phyloP scores from a whole-genome alignment of 208 protist species.

The Zelonia costaricensis region DNA sequence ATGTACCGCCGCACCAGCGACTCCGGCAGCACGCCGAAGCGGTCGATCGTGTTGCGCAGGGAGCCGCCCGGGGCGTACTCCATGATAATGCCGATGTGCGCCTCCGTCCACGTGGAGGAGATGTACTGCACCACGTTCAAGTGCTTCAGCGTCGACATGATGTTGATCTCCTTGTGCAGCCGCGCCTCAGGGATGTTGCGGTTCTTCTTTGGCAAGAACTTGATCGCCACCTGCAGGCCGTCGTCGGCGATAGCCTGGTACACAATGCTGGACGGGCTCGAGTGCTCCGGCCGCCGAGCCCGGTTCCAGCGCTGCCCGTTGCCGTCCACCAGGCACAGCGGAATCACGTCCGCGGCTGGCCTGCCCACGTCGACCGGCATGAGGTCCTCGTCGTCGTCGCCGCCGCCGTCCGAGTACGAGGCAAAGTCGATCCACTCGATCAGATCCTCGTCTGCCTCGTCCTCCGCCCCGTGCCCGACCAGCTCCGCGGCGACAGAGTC shows the following conservation, averaged over 20 bases:
- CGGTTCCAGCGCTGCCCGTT: conserved; percentile 55
- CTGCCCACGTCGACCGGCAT: conserved; percentile 1
- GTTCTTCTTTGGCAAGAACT: conserved; percentile 56
- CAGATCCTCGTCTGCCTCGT: conserved; percentile 8
- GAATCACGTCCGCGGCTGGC: conserved; percentile 31
- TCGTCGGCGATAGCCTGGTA: conserved; percentile 60
- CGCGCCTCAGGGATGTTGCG: conserved; percentile 48
- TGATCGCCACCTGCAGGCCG: conserved; percentile 72
- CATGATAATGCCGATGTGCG: conserved; percentile 75
- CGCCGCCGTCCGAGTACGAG: conserved; percentile 8
- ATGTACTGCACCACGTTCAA: conserved; percentile 75
- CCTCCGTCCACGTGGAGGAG: conserved; percentile 41
- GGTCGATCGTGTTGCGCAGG: conserved; percentile 45
- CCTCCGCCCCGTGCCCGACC: background rate
- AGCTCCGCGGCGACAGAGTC: background rate
- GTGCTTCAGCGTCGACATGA: conserved; percentile 51
- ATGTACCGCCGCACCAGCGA: conserved; percentile 63
- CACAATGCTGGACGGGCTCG: conserved; percentile 53
- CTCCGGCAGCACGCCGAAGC: conserved; percentile 49
- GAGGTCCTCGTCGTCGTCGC: background rate
- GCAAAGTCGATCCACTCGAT: conserved; percentile 31
- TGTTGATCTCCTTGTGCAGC: conserved; percentile 46
- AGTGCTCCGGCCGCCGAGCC: conserved; percentile 42
- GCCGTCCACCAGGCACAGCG: conserved; percentile 44
- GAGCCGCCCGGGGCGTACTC: conserved; percentile 76